Base-by-base conservation (phyloP, 2,329 filamentous ascomycete species). In the Dendrostoma leiphaemia region DNA sequence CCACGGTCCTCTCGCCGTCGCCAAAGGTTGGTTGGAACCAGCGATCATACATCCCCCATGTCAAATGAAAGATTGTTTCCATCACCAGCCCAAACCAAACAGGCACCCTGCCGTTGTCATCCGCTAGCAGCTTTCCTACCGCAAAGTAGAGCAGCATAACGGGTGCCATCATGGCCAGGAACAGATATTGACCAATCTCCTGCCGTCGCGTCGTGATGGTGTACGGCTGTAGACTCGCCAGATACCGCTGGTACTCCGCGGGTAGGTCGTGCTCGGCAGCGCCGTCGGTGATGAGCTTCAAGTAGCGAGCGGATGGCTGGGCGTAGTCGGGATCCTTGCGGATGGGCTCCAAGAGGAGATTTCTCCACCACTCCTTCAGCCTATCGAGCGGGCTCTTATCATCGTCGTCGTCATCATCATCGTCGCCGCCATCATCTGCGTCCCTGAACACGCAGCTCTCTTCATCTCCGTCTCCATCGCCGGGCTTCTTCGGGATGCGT, bases 191-290 rank as follows among this genome's bases (percentile, higher is more conserved):
- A 1, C 90, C 94, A 1, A 90, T 58, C 15, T 69, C 74, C 69
- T 97, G 93, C 29, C 81, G 76, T 48, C 66, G 67, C 0, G 78
- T 85, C 0, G 91, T 96, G 21, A 83, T 75, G 0, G 76, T 83
- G 68, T 93, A 97, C 0, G 89, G 75, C 51, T 82, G 80, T 43
- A 97, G 77, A 13, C 78, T 72, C 7, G 79, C 74, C 3, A 99
- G 78, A 68, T 92, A 96, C 2, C 74, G 73, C 62, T 85, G 85
- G 66, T 97, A 99, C 51, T 89, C 85, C 5, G 78, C 71, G 0
- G 94, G 94, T 1, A 99, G 77, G n/a, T 78, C 76, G 66, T 94
- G 88, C 68, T 97, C 91, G 2, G 75, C 73, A 0, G 90, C 92
- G 15, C 94, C 94, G 60, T 87, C 82, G 13, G 80, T 83, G 62